Evolutionary conservation across 345 rosid species (phyloP), one percentile per base, ranked within the genome.

Genomic region (Sapria himalayana): DNA sequence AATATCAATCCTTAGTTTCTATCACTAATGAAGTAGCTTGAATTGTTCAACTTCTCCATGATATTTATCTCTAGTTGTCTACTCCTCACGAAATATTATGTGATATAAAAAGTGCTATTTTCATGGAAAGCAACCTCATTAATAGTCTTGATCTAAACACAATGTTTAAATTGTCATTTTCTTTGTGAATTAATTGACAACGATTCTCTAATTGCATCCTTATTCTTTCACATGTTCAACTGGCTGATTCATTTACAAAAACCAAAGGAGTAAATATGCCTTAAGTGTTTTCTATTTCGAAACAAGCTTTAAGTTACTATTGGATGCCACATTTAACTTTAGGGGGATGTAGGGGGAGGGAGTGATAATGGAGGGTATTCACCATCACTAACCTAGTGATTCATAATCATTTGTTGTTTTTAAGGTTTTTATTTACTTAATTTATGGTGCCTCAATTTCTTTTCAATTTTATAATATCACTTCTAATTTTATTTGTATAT

Each of bases 151-250:
- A 15, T 4, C 14, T 15, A 33, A 33, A 12, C 36, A 33, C 12
- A 33, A 9, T 12, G 36, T 3, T 9, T 33, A 9, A 15, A 33
- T 15, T 33, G 14, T 12, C 36, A 33, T 33, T 33, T 33, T 33
- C 8, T 33, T 33, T 15, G 36, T 4, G 36, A 33, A 12, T 12
- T 33, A 4, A 12, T 33, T 33, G 36, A 8, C n/a, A 4, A 33
- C 3, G 7, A 15, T 4, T 4, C n/a, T 33, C 36, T 33, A 4
- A 33, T 4, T 19, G 5, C 15, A 5, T 9, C 9, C n/a, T 22
- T 39, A 29, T 40, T 40, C 44, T 13, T 15, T 24, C 44, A 19
- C 23, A 12, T 5, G 14, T 40, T n/a, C 44, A 40, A 40, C 29
- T 40, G 9, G 27, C 29, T 15, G 14, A 19, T n/a, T 4, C 17